Base-by-base conservation (phyloP, 768 basidiomycete species). In the Pilatotrama ljubarskyi region DNA sequence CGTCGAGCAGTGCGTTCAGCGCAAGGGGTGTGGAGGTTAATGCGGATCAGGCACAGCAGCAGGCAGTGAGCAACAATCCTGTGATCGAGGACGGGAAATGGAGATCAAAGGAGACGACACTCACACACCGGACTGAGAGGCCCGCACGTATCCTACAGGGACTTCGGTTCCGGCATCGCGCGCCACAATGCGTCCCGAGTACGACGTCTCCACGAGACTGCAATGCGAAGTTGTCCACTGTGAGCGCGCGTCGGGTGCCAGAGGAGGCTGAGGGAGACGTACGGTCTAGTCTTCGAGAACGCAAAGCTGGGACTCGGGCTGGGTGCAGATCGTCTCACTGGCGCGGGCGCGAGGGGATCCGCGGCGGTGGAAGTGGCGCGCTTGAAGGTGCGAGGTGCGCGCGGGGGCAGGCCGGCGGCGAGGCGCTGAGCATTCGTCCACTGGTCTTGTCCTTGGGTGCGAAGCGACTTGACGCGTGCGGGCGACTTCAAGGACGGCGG, bases 361-460 rank as follows among this genome's bases (percentile, higher is more conserved):
- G 46, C 20, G 25, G 40, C 46, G 24, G 58, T 56, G 40, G 58
- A 46, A 10, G 63, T 56, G 44, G 49, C 55, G 38, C 59, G 56
- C 24, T 52, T 56, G 38, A 41, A 40, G 15, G 32, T 41, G 51
- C 55, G 56, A 35, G 64, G 64, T 3, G 59, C 55, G 17, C 47
- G 59, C 18, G 64, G 64, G 24, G 64, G 64, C 22, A 64, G 64
- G 17, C 59, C 59, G 1, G 46, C 59, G 8, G 64, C 59, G 56
- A 64, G 58, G 24, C 64, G 55, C 41, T 64, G 51, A 7, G 55
- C 64, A 25, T 64, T 64, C 13, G 64, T 61, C 55, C 58, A 59
- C 6, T 13, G 11, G 41, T 44, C 41, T 3, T 56, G 22, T 15
- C 37, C 38, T 5, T 43, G 7, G 18, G 43, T 20, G 13, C 49